Evolutionary conservation across 805 yeast genomes (phyloP).

Genomic region (Wickerhamiella cacticola): DNA sequence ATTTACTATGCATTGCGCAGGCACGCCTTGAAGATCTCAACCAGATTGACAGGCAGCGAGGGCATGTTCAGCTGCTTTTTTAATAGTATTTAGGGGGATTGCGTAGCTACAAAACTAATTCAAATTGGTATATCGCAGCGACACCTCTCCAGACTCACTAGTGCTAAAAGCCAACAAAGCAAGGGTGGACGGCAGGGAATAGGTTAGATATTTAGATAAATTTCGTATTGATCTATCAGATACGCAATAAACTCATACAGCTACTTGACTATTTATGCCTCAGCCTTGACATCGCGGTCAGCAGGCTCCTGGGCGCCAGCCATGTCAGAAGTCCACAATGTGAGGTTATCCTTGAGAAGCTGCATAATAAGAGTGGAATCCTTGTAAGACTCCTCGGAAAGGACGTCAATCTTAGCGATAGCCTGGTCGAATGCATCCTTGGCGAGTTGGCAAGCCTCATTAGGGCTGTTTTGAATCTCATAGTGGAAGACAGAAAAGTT

Average conservation of each 20-base stretch:
- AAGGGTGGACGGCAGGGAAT: background rate
- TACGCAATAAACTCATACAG: slow-evolving; percentile 1
- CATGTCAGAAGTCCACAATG: slow-evolving; percentile 47
- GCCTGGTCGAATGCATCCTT: slow-evolving; percentile 99
- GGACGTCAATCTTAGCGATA: slow-evolving; percentile 94
- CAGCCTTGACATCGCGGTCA: slow-evolving; percentile 7
- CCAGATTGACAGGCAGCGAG: too few species aligned
- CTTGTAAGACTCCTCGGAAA: slow-evolving; percentile 96
- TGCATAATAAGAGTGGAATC: slow-evolving; percentile 98
- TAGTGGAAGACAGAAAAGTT: slow-evolving; percentile 97
- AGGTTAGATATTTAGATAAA: background rate
- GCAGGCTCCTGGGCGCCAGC: slow-evolving; percentile 12
- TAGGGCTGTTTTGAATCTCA: slow-evolving; percentile 96
- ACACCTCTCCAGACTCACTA: too few species aligned
- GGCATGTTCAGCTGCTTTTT: too few species aligned
- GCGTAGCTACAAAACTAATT: too few species aligned
- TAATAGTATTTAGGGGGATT: too few species aligned
- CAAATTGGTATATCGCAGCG: too few species aligned
- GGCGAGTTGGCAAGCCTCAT: slow-evolving; percentile 97
- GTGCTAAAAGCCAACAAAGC: too few species aligned
- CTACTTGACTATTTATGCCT: slow-evolving; percentile 4
- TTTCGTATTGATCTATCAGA: background rate
- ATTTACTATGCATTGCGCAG: too few species aligned
- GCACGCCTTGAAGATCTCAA: too few species aligned
- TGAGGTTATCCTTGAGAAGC: slow-evolving; percentile 57